These are phyloP conservation scores for Alternaria sp. DNA, from an alignment of 2,329 filamentous ascomycete genomes.

Conservation along the genomic window DNA sequence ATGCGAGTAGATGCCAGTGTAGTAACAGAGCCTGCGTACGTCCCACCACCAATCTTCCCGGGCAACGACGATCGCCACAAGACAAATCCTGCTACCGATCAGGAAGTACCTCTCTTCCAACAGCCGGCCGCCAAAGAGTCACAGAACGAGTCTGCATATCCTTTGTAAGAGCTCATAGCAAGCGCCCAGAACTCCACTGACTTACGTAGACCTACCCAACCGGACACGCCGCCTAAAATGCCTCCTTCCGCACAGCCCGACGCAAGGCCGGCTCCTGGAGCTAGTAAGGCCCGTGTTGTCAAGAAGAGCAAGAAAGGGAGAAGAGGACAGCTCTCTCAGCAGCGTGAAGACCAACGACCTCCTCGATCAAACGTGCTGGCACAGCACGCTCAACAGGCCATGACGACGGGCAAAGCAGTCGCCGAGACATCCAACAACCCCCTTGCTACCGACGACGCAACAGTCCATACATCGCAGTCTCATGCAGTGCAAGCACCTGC, in stretches of 20 bases:
- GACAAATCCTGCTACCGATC: background rate
- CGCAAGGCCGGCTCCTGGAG: background rate
- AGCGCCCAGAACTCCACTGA: background rate
- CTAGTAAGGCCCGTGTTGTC: background rate
- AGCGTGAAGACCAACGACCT: slow-evolving; percentile 2
- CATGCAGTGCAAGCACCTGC: background rate
- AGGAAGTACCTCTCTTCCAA: background rate
- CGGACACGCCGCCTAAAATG: background rate
- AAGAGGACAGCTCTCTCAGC: background rate
- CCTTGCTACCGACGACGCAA: background rate
- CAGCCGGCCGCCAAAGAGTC: background rate
- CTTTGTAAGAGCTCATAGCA: background rate
- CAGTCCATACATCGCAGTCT: background rate
- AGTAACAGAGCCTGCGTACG: background rate
- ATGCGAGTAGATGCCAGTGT: background rate
- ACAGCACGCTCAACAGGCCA: background rate
- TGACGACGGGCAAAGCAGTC: background rate
- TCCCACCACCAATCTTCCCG: background rate
- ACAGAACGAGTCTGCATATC: background rate
- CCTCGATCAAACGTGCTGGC: background rate
- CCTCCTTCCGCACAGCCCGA: background rate
- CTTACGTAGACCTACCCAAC: background rate
- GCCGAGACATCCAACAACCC: background rate
- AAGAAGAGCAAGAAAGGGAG: slow-evolving; percentile 4
- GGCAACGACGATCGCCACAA: background rate